Percentiles rank a stretch among this genome's conserved stretches.
Evolutionary conservation across 495 filamentous ascomycete genomes (phyloP).

Genomic region (Cercophora sp.): DNA sequence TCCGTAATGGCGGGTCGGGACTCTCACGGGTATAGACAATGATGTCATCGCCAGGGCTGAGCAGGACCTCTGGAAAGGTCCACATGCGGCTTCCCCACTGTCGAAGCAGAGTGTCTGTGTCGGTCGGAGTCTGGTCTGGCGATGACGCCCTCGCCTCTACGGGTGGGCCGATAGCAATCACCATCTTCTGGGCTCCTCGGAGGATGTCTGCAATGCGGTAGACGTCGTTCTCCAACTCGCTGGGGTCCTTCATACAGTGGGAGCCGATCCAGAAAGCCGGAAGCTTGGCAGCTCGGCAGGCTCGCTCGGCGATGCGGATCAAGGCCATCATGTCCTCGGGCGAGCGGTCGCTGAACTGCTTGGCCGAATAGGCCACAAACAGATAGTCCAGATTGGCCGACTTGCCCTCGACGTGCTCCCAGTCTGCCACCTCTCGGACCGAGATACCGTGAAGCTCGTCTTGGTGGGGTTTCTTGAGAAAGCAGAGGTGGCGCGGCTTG

Average conservation of each 20-base stretch:
- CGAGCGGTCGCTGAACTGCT: constrained; percentile 9
- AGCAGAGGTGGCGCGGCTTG: constrained; percentile 14
- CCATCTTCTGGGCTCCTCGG: constrained; percentile 12
- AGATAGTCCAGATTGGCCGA: constrained; percentile 11
- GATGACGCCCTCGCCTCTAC: no score
- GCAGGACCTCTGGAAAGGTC: constrained; percentile 46
- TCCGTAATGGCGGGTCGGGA: neutral
- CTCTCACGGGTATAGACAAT: neutral
- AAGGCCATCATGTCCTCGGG: constrained; percentile 4
- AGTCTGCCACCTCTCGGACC: no score
- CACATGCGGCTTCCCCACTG: constrained; percentile 45
- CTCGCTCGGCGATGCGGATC: constrained; percentile 7
- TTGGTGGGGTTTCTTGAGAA: no score
- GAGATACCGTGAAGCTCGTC: no score
- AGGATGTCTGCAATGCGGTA: constrained; percentile 17
- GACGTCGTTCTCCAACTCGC: constrained; percentile 8
- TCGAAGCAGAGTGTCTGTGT: no score
- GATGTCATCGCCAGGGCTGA: constrained; percentile 24
- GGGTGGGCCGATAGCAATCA: constrained; percentile 4
- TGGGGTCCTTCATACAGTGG: neutral
- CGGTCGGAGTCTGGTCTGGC: no score
- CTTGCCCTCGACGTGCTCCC: no score
- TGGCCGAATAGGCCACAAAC: constrained; percentile 15
- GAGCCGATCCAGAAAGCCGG: constrained; percentile 8
- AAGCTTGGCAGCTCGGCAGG: constrained; percentile 4